These are phyloP conservation scores for Vaccinium macrocarpon DNA, from an alignment of 148 eudicot genomes.

Conservation along the genomic window DNA sequence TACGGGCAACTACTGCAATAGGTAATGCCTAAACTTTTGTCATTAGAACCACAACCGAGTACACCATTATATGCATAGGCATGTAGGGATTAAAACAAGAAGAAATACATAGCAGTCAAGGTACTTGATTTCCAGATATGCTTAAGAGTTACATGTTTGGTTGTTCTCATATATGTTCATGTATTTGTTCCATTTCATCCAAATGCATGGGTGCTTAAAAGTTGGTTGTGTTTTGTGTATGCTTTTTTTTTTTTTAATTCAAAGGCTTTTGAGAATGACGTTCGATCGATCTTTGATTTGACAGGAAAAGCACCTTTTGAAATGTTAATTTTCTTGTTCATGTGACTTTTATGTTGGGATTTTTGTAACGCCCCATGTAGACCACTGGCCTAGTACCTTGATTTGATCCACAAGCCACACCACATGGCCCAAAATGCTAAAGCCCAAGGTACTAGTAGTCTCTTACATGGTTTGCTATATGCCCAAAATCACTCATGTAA, in stretches of 20 bases:
- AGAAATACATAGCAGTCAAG: not conserved
- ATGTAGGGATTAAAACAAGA: not conserved
- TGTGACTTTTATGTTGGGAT: not conserved
- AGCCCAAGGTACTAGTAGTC: too few relatives aligned
- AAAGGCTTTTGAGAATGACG: not conserved
- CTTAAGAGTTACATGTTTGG: not conserved
- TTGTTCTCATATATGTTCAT: not conserved
- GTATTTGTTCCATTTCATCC: not conserved
- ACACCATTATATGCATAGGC: too few relatives aligned
- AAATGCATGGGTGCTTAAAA: not conserved
- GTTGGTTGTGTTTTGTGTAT: not conserved
- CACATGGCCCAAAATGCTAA: too few relatives aligned
- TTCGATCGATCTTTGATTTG: not conserved
- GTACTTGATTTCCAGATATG: not conserved
- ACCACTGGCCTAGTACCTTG: too few relatives aligned
- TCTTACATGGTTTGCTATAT: too few relatives aligned
- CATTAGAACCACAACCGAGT: too few relatives aligned
- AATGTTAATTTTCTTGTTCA: not conserved
- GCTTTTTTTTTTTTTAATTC: not conserved
- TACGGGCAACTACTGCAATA: not conserved
- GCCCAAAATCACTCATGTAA: too few relatives aligned
- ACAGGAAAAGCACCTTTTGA: not conserved
- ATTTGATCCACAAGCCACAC: too few relatives aligned
- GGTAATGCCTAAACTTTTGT: too few relatives aligned
- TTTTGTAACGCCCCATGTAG: too few relatives aligned